A percentile compares a stretch with the other conserved stretches of the same genome.
Conservation (phyloP, 345 rosid species). For the Gossypium anomalum region DNA sequence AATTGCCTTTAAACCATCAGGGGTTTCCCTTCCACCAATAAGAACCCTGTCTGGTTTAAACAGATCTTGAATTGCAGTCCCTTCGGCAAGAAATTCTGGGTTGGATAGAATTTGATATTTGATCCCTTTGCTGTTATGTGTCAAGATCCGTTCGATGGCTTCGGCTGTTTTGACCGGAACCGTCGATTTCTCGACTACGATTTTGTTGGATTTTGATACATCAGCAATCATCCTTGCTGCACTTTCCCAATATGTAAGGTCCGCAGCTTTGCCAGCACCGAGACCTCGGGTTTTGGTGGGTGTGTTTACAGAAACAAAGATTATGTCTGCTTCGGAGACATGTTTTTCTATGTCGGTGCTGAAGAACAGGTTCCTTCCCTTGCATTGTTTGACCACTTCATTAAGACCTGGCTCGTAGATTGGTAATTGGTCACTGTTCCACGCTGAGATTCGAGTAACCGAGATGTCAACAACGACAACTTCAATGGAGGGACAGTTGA, state of each 20-base stretch:
- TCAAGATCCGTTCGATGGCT: conserved; percentile 74
- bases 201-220: conserved; percentile 69
- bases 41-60: conserved; percentile 72
- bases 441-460: conserved; percentile 52
- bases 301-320: conserved; percentile 78
- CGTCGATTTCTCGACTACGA: conserved; percentile 86
- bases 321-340: conserved; percentile 69
- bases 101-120: conserved; percentile 82
- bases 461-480: conserved; percentile 73
- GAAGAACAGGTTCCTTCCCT: conserved; percentile 70
- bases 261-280: conserved; percentile 88
- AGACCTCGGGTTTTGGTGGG: conserved; percentile 78
- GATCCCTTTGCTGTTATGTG: conserved; percentile 76
- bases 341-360: conserved; percentile 70
- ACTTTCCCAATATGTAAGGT: conserved; percentile 85
- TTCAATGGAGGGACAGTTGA: conserved; percentile 59
- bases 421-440: conserved; percentile 68
- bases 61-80: conserved; percentile 74
- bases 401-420: conserved; percentile 73
- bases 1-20: conserved; percentile 58
- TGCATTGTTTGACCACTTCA: conserved; percentile 61
- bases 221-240: conserved; percentile 87
- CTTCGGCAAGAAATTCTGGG: conserved; percentile 87
- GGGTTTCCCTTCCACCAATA: conserved; percentile 78
- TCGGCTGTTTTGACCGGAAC: conserved; percentile 86